Percentiles rank a stretch among this genome's conserved stretches.
phyloP scores from a whole-genome alignment of 495 filamentous ascomycete genomes.

The Talaromyces nanjingensis region DNA sequence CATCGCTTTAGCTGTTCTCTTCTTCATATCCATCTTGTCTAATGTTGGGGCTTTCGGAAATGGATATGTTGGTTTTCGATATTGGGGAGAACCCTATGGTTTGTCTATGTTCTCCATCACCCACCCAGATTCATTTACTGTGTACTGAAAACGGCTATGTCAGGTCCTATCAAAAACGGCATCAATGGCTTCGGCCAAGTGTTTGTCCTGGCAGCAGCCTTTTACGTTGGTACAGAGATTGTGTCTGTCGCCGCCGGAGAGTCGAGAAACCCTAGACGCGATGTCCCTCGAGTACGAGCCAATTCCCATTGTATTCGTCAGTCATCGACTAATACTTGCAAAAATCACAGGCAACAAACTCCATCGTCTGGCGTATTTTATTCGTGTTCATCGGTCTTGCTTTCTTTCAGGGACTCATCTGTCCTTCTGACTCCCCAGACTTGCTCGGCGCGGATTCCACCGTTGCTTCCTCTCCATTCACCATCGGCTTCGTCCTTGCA shows the following conservation, averaged over 20 bases:
- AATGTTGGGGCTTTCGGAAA: conserved; percentile 1
- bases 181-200: conserved; percentile 3
- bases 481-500: not conserved
- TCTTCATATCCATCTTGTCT: conserved; percentile 1
- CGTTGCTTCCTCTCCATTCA: not conserved
- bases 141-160: not conserved
- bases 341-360: not conserved
- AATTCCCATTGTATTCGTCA: not conserved
- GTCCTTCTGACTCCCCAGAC: not conserved
- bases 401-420: conserved; percentile 3
- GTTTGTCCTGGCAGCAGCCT: not conserved
- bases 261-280: not conserved
- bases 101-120: not conserved
- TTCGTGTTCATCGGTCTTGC: not conserved
- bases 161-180: not conserved
- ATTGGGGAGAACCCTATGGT: not conserved
- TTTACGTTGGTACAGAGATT: conserved; percentile 2
- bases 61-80: conserved; percentile 1
- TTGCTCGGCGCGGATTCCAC: not conserved
- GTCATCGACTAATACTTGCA: not conserved
- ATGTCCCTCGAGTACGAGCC: not conserved
- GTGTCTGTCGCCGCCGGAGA: not conserved
- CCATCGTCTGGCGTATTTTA: not conserved
- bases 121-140: too few relatives aligned
- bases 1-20: not conserved